phyloP scores from a whole-genome alignment of 805 yeast species.

The Wickerhamiella slavikovae region DNA sequence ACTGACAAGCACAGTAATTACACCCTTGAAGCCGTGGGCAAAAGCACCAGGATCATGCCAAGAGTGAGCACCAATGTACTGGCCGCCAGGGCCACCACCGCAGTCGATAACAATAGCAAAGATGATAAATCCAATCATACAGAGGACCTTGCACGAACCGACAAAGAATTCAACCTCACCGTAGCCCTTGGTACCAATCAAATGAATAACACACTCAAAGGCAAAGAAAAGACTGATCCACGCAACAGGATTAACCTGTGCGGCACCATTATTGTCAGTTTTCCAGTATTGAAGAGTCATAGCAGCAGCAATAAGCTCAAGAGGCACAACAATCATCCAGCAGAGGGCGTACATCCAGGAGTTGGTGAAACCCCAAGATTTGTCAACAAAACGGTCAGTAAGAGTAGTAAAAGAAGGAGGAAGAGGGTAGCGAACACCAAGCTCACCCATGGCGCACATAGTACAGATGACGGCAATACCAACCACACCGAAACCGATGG shows the following conservation, averaged over 20 bases:
- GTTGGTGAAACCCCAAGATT: slow-evolving; percentile 42
- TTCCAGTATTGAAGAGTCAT: slow-evolving; percentile 32
- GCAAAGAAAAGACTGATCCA: slow-evolving; percentile 33
- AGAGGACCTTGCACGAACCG: slow-evolving; percentile 31
- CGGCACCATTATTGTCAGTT: slow-evolving; percentile 36
- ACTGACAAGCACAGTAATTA: slow-evolving; percentile 39
- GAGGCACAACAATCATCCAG: slow-evolving; percentile 38
- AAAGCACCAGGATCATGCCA: slow-evolving; percentile 42
- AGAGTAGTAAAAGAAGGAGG: slow-evolving; percentile 37
- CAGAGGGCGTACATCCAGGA: slow-evolving; percentile 47
- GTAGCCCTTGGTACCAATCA: slow-evolving; percentile 27
- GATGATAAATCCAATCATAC: slow-evolving; percentile 36
- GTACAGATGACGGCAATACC: slow-evolving; percentile 39
- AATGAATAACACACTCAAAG: slow-evolving; percentile 21
- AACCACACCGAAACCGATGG: slow-evolving; percentile 27
- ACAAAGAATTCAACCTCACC: slow-evolving; percentile 44
- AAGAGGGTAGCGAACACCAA: slow-evolving; percentile 42
- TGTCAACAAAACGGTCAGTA: slow-evolving; percentile 37
- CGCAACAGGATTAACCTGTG: slow-evolving; percentile 30
- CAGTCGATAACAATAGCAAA: slow-evolving; percentile 31
- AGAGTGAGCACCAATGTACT: slow-evolving; percentile 34
- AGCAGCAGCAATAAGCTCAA: slow-evolving; percentile 41
- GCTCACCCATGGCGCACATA: slow-evolving; percentile 42
- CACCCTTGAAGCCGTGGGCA: slow-evolving; percentile 46
- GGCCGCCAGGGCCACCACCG: slow-evolving; percentile 40